These are phyloP conservation scores for Sporisorium scitamineum DNA, from an alignment of 1,284 basidiomycete genomes.

Conservation along the genomic window DNA sequence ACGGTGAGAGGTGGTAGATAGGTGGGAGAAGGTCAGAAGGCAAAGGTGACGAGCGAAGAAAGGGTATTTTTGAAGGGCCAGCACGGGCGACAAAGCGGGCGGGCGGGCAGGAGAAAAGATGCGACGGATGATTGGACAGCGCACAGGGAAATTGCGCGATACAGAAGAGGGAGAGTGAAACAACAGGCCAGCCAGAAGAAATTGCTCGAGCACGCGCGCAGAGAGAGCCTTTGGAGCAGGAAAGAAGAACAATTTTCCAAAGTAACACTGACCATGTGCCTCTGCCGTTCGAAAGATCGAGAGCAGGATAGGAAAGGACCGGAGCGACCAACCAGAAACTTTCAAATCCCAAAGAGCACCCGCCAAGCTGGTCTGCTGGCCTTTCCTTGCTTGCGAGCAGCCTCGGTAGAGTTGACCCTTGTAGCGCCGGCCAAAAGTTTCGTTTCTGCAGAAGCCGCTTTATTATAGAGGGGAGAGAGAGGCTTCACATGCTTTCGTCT, in stretches of 20 bases:
- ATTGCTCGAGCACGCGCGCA: slow-evolving; percentile 1
- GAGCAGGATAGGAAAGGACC: slow-evolving; percentile 43
- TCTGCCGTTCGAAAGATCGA: slow-evolving; percentile 20
- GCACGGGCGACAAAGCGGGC: slow-evolving; percentile 13
- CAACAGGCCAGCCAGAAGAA: not conserved
- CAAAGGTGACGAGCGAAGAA: slow-evolving; percentile 25
- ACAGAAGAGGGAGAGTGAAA: not conserved
- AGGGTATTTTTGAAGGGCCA: slow-evolving; percentile 41
- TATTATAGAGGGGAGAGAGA: not conserved
- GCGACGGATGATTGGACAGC: slow-evolving; percentile 13
- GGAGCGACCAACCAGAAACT: slow-evolving; percentile 34
- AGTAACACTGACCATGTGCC: slow-evolving; percentile 29
- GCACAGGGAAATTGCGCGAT: slow-evolving; percentile 15
- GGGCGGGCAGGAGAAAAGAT: slow-evolving; percentile 4
- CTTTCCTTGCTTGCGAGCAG: not conserved
- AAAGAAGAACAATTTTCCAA: slow-evolving; percentile 11
- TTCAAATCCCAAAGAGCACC: slow-evolving; percentile 23
- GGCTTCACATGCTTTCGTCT: slow-evolving; percentile 1
- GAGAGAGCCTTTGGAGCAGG: too few relatives aligned
- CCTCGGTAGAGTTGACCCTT: slow-evolving; percentile 6
- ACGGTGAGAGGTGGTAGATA: slow-evolving; percentile 51
- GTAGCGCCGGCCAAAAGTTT: slow-evolving; percentile 15
- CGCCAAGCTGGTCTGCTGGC: slow-evolving; percentile 20
- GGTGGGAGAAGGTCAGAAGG: slow-evolving; percentile 37
- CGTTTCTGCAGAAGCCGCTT: not conserved